Conservation (phyloP, 352 stramenopile genomes). For the Pythium folliculosum region DNA sequence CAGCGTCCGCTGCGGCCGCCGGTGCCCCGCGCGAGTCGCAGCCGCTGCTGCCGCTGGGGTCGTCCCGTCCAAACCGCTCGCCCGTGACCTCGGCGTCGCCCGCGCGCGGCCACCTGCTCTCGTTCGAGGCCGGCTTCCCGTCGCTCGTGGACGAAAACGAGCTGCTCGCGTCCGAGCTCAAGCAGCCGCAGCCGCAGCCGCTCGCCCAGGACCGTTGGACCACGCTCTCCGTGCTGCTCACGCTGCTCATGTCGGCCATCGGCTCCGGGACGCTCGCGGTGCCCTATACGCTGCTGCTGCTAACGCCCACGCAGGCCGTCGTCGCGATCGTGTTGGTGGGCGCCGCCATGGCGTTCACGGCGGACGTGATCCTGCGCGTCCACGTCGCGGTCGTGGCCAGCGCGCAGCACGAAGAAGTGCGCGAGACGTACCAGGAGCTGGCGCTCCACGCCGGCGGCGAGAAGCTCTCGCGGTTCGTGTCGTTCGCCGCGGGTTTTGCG, state of each 20-base stretch:
- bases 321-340: slow-evolving; percentile 51
- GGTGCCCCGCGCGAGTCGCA: slow-evolving; percentile 9
- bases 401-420: slow-evolving; percentile 38
- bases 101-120: slow-evolving; percentile 18
- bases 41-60: slow-evolving; percentile 18
- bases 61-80: slow-evolving; percentile 1
- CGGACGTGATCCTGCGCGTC: slow-evolving; percentile 59
- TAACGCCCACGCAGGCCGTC: slow-evolving; percentile 49
- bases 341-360: slow-evolving; percentile 71
- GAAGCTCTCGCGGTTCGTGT: slow-evolving; percentile 50
- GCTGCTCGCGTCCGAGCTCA: slow-evolving; percentile 11
- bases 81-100: slow-evolving; percentile 12
- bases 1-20: neutral
- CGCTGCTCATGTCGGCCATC: slow-evolving; percentile 31
- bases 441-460: slow-evolving; percentile 57
- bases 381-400: slow-evolving; percentile 52
- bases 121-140: slow-evolving; percentile 30
- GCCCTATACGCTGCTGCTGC: slow-evolving; percentile 70
- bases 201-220: slow-evolving; percentile 8
- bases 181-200: neutral
- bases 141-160: slow-evolving; percentile 30
- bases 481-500: slow-evolving; percentile 63
- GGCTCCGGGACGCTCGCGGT: slow-evolving; percentile 32
- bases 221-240: slow-evolving; percentile 28
- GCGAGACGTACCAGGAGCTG: slow-evolving; percentile 67